Evolutionary conservation across 768 basidiomycete genomes (phyloP).

Genomic region (Termitomyces titanicus): DNA sequence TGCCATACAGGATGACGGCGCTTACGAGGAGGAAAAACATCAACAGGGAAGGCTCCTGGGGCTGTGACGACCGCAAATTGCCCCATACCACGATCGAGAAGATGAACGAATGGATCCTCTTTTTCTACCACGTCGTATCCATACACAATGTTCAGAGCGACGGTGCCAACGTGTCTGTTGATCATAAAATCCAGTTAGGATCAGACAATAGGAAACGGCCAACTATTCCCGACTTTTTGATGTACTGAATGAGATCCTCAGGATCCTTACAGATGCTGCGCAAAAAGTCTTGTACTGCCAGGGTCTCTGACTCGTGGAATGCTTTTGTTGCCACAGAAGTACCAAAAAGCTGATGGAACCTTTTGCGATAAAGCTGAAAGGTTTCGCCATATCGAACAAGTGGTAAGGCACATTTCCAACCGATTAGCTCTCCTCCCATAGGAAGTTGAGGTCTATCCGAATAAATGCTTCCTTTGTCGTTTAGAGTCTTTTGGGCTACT

Average conservation of each 20-base stretch:
- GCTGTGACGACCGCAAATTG: slow-evolving; percentile 12
- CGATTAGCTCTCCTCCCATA: slow-evolving; percentile 32
- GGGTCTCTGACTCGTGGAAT: background rate
- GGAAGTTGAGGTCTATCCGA: slow-evolving; percentile 44
- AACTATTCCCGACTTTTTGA: background rate
- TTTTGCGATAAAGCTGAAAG: slow-evolving; percentile 9
- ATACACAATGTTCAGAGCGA: slow-evolving; percentile 23
- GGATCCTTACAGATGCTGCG: background rate
- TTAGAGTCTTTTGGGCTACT: slow-evolving; percentile 44
- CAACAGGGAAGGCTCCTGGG: slow-evolving; percentile 22
- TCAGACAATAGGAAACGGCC: too few relatives aligned
- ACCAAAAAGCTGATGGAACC: slow-evolving; percentile 1
- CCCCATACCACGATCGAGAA: slow-evolving; percentile 19
- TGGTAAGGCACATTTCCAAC: slow-evolving; percentile 12
- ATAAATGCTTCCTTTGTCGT: slow-evolving; percentile 48
- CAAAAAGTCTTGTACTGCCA: background rate
- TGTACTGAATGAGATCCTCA: slow-evolving; percentile 4
- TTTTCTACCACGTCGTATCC: slow-evolving; percentile 21
- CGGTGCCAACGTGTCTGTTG: slow-evolving; percentile 12
- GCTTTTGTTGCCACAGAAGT: background rate
- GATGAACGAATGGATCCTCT: slow-evolving; percentile 21
- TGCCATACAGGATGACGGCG: background rate
- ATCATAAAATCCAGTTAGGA: too few relatives aligned
- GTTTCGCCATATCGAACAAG: slow-evolving; percentile 12
- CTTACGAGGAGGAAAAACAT: slow-evolving; percentile 19